Conservation (phyloP, 2,329 filamentous ascomycete genomes). For the Leptographium procerum region DNA sequence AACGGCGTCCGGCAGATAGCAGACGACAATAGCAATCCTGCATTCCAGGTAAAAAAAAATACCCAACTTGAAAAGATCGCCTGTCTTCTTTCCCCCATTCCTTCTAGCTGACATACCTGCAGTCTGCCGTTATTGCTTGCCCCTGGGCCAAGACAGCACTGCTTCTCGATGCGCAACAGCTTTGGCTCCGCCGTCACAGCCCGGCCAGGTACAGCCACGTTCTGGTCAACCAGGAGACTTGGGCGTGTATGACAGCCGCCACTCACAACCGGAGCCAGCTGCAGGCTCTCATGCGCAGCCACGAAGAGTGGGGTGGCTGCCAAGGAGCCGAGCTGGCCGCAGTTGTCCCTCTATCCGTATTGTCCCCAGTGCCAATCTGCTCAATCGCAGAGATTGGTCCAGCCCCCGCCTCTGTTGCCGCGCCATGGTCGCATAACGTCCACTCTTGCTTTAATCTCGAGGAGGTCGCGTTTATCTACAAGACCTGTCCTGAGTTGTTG, state of each 20-base stretch:
- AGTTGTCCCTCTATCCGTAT: too few species aligned
- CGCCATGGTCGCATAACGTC: background rate
- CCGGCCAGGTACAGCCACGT: background rate
- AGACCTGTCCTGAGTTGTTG: background rate
- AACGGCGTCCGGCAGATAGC: slow-evolving; percentile 1
- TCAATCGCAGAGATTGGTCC: too few species aligned
- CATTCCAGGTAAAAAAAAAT: slow-evolving; percentile 30
- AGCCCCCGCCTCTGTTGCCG: background rate
- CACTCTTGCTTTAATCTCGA: background rate
- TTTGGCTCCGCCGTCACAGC: slow-evolving; percentile 5
- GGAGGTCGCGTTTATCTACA: background rate
- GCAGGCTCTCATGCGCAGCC: background rate
- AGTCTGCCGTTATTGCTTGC: slow-evolving; percentile 5
- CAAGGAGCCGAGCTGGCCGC: background rate
- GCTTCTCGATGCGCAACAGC: slow-evolving; percentile 12
- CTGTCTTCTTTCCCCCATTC: background rate
- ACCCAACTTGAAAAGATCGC: too few species aligned
- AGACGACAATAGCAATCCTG: slow-evolving; percentile 9
- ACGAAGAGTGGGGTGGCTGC: background rate
- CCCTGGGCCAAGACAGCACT: slow-evolving; percentile 9
- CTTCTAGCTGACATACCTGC: background rate
- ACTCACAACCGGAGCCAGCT: background rate
- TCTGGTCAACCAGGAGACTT: background rate
- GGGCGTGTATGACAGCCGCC: background rate
- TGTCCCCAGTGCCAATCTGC: too few species aligned